phyloP scores from a whole-genome alignment of 306 rosid species.

The Vachellia collinsii region DNA sequence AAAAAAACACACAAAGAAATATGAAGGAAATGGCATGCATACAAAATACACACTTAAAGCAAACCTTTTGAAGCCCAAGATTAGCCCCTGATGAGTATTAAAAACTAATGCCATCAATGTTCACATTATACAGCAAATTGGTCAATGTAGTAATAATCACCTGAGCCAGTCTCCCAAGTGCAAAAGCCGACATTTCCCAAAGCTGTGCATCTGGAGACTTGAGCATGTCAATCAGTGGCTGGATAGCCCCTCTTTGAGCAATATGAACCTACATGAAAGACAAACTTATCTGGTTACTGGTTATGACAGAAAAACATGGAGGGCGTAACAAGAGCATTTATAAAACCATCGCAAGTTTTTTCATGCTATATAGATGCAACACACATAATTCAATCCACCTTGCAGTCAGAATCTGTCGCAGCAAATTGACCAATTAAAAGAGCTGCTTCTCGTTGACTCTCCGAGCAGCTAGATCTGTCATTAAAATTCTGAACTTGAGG shows the following conservation, averaged over 20 bases:
- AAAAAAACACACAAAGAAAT: neutral
- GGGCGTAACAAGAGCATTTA: neutral
- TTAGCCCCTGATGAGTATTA: constrained; percentile 29
- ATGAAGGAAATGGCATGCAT: neutral
- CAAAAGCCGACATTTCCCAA: constrained; percentile 93
- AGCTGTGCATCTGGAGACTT: constrained; percentile 74
- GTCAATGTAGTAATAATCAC: constrained; percentile 43
- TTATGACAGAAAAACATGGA: neutral
- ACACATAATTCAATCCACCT: constrained; percentile 45
- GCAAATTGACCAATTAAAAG: constrained; percentile 82
- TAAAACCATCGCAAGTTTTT: constrained; percentile 1
- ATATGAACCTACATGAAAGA: constrained; percentile 60
- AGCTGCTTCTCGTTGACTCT: constrained; percentile 74
- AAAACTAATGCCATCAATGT: constrained; percentile 10
- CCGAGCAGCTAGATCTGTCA: constrained; percentile 60
- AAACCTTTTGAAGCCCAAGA: constrained; percentile 3
- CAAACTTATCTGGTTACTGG: constrained; percentile 22
- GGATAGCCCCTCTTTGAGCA: constrained; percentile 91
- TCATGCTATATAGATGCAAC: neutral
- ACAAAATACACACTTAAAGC: neutral
- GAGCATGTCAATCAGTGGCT: constrained; percentile 90
- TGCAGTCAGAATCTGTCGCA: constrained; percentile 64
- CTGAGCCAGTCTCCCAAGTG: constrained; percentile 97
- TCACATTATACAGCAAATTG: neutral
- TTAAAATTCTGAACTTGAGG: neutral